Evolutionary conservation across 345 rosid species (phyloP).

Genomic region (Linum tenue): DNA sequence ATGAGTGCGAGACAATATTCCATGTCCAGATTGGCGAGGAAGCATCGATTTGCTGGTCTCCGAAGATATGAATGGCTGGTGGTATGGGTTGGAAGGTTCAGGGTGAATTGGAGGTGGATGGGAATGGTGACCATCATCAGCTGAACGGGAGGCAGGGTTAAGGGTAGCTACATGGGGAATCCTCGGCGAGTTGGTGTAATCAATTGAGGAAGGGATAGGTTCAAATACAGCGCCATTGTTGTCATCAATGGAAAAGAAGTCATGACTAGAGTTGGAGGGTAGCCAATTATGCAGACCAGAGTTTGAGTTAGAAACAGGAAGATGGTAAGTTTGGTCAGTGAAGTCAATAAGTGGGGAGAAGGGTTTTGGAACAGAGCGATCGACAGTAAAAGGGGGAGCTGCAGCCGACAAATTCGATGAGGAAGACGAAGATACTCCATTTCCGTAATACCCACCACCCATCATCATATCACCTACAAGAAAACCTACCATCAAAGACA

Average conservation of each 20-base stretch:
- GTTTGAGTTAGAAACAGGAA: constrained; percentile 12
- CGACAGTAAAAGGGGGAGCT: constrained; percentile 56
- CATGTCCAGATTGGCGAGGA: constrained; percentile 18
- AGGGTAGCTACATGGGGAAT: constrained; percentile 13
- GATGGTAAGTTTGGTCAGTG: constrained; percentile 22
- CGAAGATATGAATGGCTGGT: constrained; percentile 27
- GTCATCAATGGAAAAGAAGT: constrained; percentile 5
- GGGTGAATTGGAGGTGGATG: constrained; percentile 12
- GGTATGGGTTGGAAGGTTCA: constrained; percentile 30
- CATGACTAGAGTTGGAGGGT: constrained; percentile 10
- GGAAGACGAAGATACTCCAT: constrained; percentile 32
- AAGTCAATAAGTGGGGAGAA: constrained; percentile 28
- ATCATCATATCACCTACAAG: constrained; percentile 17
- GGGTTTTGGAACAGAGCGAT: constrained; percentile 24
- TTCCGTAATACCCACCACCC: constrained; percentile 29
- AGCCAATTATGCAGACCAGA: constrained; percentile 23
- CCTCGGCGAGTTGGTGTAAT: constrained; percentile 20
- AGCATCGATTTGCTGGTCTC: constrained; percentile 6
- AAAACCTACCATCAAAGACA: background rate
- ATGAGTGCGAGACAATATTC: constrained; percentile 16
- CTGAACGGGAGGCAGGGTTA: constrained; percentile 18
- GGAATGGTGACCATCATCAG: constrained; percentile 18
- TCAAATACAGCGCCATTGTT: constrained; percentile 10
- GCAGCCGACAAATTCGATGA: constrained; percentile 44
- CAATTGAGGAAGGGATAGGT: constrained; percentile 13